Conservation (phyloP, 345 rosid genomes). For the Bretschneidera sinensis region DNA sequence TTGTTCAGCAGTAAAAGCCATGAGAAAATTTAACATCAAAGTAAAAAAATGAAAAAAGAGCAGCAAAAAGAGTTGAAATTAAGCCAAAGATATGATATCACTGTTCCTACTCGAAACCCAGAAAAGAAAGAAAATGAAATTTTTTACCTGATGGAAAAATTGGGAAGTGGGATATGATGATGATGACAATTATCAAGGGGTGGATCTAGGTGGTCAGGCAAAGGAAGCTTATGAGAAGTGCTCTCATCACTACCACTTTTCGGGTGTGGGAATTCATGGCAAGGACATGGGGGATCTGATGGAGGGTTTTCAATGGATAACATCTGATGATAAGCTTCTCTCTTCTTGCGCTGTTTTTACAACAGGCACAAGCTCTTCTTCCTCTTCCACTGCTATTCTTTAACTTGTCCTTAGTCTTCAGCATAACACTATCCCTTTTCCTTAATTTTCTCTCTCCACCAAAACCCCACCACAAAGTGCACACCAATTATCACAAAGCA, state of each 20-base stretch:
- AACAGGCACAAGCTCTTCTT: slow-evolving; percentile 58
- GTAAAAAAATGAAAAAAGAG: slow-evolving; percentile 1
- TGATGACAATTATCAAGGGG: no score
- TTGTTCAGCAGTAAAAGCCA: no score
- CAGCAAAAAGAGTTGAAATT: slow-evolving; percentile 19
- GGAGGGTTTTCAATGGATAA: slow-evolving; percentile 68
- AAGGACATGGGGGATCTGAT: slow-evolving; percentile 63
- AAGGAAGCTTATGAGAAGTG: no score
- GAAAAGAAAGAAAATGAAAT: slow-evolving; percentile 15
- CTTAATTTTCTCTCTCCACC: no score
- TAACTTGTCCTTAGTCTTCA: slow-evolving; percentile 46
- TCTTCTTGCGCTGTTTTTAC: slow-evolving; percentile 53
- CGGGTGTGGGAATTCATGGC: slow-evolving; percentile 21
- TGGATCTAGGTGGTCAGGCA: no score
- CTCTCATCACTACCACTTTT: slow-evolving; percentile 17
- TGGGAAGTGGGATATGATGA: slow-evolving; percentile 32
- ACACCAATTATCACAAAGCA: no score
- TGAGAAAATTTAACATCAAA: slow-evolving; percentile 16
- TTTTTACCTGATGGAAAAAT: slow-evolving; percentile 80
- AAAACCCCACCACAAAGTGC: no score
- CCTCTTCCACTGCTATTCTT: slow-evolving; percentile 38
- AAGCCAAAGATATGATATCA: slow-evolving; percentile 7
- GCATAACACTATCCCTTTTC: no score
- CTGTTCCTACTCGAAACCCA: slow-evolving; percentile 11
- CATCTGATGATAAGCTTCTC: slow-evolving; percentile 76